Percentiles rank a stretch among this genome's conserved stretches.
These are phyloP conservation scores for Umbelopsis sp. DNA, from an alignment of 192 early-diverging fungal species.

Conservation along the genomic window DNA sequence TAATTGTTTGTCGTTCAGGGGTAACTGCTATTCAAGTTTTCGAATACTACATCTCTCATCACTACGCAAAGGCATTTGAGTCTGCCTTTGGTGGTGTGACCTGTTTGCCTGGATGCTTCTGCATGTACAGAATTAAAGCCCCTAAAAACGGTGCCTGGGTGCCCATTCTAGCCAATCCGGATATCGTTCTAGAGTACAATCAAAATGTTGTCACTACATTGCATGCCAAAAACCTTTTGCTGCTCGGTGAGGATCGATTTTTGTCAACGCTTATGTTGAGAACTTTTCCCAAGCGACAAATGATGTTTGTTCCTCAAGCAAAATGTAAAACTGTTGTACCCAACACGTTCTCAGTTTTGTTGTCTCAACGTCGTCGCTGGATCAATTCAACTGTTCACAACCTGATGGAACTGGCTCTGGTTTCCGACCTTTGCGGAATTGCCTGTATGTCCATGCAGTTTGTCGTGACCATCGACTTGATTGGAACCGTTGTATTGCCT, in stretches of 20 bases:
- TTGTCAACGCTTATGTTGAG: conserved; percentile 81
- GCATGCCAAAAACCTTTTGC: conserved; percentile 79
- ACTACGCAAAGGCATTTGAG: conserved; percentile 89
- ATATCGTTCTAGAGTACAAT: conserved; percentile 75
- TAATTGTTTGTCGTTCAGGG: conserved; percentile 38
- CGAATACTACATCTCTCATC: conserved; percentile 96
- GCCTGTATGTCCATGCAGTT: conserved; percentile 86
- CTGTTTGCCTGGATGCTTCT: conserved; percentile 93
- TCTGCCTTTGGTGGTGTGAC: conserved; percentile 94
- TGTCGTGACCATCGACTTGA: conserved; percentile 67
- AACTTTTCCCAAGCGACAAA: conserved; percentile 81
- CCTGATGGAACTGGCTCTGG: conserved; percentile 75
- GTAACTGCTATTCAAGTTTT: conserved; percentile 86
- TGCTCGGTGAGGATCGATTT: conserved; percentile 83
- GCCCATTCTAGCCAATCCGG: conserved; percentile 80
- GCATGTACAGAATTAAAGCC: conserved; percentile 92
- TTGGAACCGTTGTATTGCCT: conserved; percentile 71
- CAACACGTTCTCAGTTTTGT: conserved; percentile 70
- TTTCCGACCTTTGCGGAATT: conserved; percentile 82
- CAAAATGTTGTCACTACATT: conserved; percentile 74
- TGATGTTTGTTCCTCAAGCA: conserved; percentile 79
- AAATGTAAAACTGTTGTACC: conserved; percentile 81
- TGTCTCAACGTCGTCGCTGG: conserved; percentile 89
- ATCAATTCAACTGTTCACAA: conserved; percentile 93
- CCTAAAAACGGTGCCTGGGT: conserved; percentile 70